Evolutionary conservation across 306 rosid species (phyloP), one percentile per base, ranked within the genome.

Genomic region (Gleditsia sinensis): DNA sequence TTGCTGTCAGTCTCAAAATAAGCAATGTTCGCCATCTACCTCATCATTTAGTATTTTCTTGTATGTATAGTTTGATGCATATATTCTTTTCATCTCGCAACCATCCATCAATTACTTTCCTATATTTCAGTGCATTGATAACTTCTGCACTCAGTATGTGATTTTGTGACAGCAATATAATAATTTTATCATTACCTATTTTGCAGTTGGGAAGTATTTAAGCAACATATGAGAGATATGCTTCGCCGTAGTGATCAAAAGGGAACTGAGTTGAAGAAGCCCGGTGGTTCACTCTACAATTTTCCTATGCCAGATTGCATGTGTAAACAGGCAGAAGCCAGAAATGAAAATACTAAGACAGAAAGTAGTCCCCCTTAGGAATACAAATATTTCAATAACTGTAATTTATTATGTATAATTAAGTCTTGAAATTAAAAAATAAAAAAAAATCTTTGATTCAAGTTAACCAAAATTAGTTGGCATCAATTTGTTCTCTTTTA

Each of bases 261-360:
- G 80, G 97, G 96, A 70, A 72, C 75, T 24, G 97, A 94, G 79
- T 32, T 90, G 85, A 91, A 88, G 75, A 94, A 91, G 77, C 60
- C 89, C 17, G 81, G 89, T 39, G 96, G 80, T 1, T 91, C 96
- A 39, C 85, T 94, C 11, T 94, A 88, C 64, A 94, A 85, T 36
- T 94, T 91, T 90, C 98, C 98, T 36, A 84, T 87, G 96, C 98
- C 98, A 21, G 98, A 94, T 84, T 94, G 98, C 81, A 94, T 94
- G 97, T 91, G 89, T 82, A 85, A 80, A 84, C 85, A 81, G 74
- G 84, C 75, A 46, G 86, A 78, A 75, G 77, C 83, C 21, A 83
- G 40, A 70, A 65, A 36, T 33, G 85, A 77, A 72, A 81, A 71
- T 69, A 48, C 69, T 51, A 80, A 74, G 25, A 43, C 46, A 0